Evolutionary conservation across 139 green algal genomes (phyloP), one percentile per base, ranked within the genome.

Genomic region (Monoraphidium neglectum): DNA sequence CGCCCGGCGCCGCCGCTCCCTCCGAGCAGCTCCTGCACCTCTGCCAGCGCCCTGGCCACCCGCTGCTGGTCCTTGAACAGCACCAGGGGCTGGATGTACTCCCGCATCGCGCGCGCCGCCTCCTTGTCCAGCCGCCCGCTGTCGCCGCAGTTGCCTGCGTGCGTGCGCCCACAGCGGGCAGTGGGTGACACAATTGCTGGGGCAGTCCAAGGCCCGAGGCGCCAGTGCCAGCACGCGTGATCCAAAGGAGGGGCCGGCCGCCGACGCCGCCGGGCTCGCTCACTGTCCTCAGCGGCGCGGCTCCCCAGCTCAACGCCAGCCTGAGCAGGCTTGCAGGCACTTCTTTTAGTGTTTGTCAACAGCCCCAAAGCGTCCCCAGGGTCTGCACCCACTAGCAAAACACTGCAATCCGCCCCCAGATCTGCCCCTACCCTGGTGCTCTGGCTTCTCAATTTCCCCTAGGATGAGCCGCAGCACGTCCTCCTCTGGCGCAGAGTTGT

Each of bases 381-480:
- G 43, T 12, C 8, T 21, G 8, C 43, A 12, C 43, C 8, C 43
- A 12, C 8, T 51, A 21, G 8, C 8, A 51, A 51, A 51, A 12
- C 43, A 51, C 43, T n/a, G n/a, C 43, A 51, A 51, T 51, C 43
- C 8, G 43, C 43, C 8, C 43, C n/a, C n/a, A n/a, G n/a, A 82
- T 26, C 28, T 32, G 60, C 83, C 16, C 83, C 83, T 68, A 85
- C 80, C 80, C 49, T 80, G 35, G 53, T 94, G 85, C 47, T 63
- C 28, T 0, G 72, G 46, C 51, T 74, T 69, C 0, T 67, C 49
- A 38, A 89, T 68, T 6, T 83, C 54, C 2, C 46, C 36, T 21
- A 83, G 23, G 0, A 94, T 78, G 33, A 87, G 61, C 0, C 61
- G 47, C 3, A 88, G 70, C 1, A 89, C 75, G 5, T 87, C 74